Conservation (phyloP, 805 yeast genomes). For the Nadsonia fulvescens region DNA sequence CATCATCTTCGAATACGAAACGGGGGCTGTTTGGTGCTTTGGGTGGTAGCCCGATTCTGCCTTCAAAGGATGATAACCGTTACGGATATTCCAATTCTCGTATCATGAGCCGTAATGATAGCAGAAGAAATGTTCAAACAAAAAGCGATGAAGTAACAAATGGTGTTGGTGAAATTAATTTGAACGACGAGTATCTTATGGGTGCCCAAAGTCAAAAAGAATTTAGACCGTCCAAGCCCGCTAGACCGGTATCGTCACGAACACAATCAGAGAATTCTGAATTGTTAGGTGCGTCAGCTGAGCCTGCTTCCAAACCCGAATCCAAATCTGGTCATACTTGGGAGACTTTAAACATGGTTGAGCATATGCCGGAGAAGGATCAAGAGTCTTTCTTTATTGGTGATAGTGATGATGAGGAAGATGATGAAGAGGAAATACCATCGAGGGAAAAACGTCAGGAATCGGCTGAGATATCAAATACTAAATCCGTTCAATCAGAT, state of each 20-base stretch:
- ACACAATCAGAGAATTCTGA: conserved; percentile 17
- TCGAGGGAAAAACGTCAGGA: no score
- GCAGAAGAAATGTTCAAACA: conserved; percentile 4
- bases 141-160: conserved; percentile 5
- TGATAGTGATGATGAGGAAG: conserved; percentile 29
- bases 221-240: conserved; percentile 5
- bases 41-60: conserved; percentile 7
- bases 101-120: conserved; percentile 6
- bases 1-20: conserved; percentile 7
- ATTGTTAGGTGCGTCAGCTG: conserved; percentile 9
- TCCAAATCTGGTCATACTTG: conserved; percentile 18
- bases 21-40: conserved; percentile 10
- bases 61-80: no score
- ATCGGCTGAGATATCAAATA: no score
- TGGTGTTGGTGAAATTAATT: conserved; percentile 4
- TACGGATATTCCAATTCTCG: no score
- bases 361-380: conserved; percentile 22
- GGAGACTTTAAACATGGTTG: conserved; percentile 25
- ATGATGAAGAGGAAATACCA: conserved; percentile 7
- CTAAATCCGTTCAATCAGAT: no score
- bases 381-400: conserved; percentile 32
- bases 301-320: conserved; percentile 4
- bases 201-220: no score
- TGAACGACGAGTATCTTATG: no score
- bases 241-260: conserved; percentile 12